These are phyloP conservation scores for Sistotremastrum niveocremeum DNA, from an alignment of 768 basidiomycete genomes.

Conservation along the genomic window DNA sequence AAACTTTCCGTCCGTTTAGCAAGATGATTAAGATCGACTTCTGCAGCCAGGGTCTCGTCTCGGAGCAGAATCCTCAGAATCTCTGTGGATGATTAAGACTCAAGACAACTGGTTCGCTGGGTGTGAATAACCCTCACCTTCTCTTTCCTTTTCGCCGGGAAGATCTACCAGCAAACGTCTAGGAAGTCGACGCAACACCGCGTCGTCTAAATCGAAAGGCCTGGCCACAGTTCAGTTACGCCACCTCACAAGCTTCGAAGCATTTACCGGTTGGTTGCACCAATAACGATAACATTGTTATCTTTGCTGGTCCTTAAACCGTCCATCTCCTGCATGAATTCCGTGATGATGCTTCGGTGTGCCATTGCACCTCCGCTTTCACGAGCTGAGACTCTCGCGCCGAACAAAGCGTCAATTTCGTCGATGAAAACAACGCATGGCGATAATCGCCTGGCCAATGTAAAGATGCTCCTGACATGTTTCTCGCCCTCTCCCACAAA, in stretches of 20 bases:
- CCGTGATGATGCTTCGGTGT: constrained; percentile 78
- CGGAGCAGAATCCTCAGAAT: constrained; percentile 79
- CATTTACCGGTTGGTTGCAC: constrained; percentile 67
- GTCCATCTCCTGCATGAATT: constrained; percentile 97
- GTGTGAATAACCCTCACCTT: constrained; percentile 37
- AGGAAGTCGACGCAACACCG: constrained; percentile 78
- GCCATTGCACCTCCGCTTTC: constrained; percentile 71
- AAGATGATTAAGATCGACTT: constrained; percentile 45
- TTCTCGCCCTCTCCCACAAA: constrained; percentile 87
- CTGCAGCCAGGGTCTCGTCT: constrained; percentile 57
- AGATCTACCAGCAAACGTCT: constrained; percentile 80
- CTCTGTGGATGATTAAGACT: constrained; percentile 29
- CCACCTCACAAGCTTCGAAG: constrained; percentile 5
- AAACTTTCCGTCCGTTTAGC: constrained; percentile 71
- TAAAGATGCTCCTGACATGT: constrained; percentile 79
- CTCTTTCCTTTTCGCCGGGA: constrained; percentile 73
- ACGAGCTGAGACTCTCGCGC: constrained; percentile 64
- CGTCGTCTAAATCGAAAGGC: constrained; percentile 84
- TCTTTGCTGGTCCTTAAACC: constrained; percentile 71
- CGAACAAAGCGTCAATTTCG: constrained; percentile 88
- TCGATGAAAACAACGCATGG: constrained; percentile 93
- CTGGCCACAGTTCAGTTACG: constrained; percentile 1
- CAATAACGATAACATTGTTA: constrained; percentile 78
- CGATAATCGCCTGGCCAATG: constrained; percentile 69
- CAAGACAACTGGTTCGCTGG: neutral